Conservation (phyloP, 306 rosid species). For the Canavalia gladiata region DNA sequence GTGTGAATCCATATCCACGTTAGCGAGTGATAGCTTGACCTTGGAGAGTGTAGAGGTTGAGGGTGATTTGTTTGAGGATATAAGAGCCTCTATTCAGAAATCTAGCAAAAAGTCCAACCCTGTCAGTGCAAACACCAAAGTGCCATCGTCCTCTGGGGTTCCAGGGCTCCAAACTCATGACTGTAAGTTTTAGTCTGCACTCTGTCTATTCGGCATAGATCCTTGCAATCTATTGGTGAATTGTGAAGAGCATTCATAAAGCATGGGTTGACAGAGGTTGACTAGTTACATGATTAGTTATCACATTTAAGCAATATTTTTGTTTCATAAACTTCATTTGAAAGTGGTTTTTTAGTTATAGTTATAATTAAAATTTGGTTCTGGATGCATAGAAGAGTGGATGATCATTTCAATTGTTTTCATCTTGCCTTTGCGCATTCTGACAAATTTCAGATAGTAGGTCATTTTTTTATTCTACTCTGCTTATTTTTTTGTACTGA, state of each 20-base stretch:
- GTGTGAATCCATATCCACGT: slow-evolving; percentile 77
- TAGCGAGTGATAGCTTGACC: slow-evolving; percentile 79
- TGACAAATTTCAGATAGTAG: background rate
- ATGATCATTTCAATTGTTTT: slow-evolving; percentile 10
- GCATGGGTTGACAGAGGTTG: background rate
- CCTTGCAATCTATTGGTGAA: slow-evolving; percentile 4
- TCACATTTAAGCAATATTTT: background rate
- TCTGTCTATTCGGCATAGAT: background rate
- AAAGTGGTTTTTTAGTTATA: background rate
- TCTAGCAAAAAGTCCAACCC: slow-evolving; percentile 55
- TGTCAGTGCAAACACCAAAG: slow-evolving; percentile 50
- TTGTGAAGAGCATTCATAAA: background rate
- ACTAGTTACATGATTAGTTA: background rate
- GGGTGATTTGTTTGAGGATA: slow-evolving; percentile 78
- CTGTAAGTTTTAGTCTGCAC: slow-evolving; percentile 54
- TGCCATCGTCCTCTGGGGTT: slow-evolving; percentile 37
- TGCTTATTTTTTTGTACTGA: background rate
- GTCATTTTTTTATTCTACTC: background rate
- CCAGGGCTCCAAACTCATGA: slow-evolving; percentile 42
- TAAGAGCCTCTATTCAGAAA: slow-evolving; percentile 97
- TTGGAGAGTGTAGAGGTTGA: slow-evolving; percentile 65
- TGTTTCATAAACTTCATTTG: background rate
- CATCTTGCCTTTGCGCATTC: background rate
- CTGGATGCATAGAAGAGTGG: background rate
- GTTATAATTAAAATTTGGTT: slow-evolving; percentile 5